A percentile compares a stretch with the other conserved stretches of the same genome.
Conservation (phyloP, 2,329 filamentous ascomycete genomes). For the Phaeophleospora eucalypticola region DNA sequence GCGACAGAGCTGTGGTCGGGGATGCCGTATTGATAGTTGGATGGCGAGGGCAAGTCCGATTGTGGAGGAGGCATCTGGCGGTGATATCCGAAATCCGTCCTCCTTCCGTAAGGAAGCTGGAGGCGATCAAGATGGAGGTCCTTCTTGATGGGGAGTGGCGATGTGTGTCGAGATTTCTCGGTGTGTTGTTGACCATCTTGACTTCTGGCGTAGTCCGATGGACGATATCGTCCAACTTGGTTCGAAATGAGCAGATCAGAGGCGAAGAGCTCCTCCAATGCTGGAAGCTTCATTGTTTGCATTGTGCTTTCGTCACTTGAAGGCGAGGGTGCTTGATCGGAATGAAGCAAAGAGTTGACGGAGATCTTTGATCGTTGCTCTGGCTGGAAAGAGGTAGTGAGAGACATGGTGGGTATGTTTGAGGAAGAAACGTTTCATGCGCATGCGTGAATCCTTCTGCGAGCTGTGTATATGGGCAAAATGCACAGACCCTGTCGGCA, state of each 20-base stretch:
- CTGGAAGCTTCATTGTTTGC: neutral
- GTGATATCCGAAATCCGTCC: neutral
- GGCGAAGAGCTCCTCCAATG: neutral
- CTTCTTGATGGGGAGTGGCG: neutral
- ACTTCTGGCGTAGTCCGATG: neutral
- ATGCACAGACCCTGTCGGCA: neutral
- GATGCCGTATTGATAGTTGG: neutral
- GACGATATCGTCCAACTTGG: neutral
- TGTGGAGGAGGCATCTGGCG: neutral
- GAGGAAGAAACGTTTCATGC: too few species aligned
- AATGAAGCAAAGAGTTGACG: neutral
- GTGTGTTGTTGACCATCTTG: neutral
- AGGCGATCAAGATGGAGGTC: neutral
- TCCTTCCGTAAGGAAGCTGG: neutral
- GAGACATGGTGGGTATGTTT: neutral
- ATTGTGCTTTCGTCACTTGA: neutral
- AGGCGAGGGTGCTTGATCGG: too few species aligned
- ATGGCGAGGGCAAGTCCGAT: neutral
- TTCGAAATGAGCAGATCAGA: neutral
- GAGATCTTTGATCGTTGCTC: neutral
- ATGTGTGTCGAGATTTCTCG: too few species aligned
- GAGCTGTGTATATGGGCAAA: too few species aligned
- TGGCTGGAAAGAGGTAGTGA: neutral
- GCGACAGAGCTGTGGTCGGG: neutral
- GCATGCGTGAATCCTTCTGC: too few species aligned